A percentile compares a stretch with the other conserved stretches of the same genome.
Conservation (phyloP, 805 yeast genomes). For the Metschnikowia cubensis region DNA sequence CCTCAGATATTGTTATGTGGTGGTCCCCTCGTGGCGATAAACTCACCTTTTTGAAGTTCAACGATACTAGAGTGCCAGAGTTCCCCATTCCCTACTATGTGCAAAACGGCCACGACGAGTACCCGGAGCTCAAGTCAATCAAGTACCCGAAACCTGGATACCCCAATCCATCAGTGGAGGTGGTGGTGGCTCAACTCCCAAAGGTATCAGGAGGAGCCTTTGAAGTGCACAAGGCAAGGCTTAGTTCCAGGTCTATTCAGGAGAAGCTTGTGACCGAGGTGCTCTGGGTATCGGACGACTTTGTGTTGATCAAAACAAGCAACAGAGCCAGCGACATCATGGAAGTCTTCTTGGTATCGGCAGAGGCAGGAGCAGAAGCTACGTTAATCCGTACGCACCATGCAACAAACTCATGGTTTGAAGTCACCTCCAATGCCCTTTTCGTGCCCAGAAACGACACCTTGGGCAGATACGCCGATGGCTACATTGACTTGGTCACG, state of each 20-base stretch:
- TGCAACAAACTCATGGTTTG: slow-evolving; percentile 58
- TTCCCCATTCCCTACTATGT: slow-evolving; percentile 74
- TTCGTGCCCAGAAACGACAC: slow-evolving; percentile 35
- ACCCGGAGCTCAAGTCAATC: slow-evolving; percentile 53
- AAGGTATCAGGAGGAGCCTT: slow-evolving; percentile 11
- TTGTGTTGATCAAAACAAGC: slow-evolving; percentile 54
- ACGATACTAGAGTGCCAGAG: slow-evolving; percentile 71
- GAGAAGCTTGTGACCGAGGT: slow-evolving; percentile 52
- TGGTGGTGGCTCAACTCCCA: slow-evolving; percentile 15
- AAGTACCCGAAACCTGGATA: slow-evolving; percentile 81
- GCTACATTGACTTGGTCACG: slow-evolving; percentile 76
- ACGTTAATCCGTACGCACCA: slow-evolving; percentile 41
- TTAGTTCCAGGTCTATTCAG: slow-evolving; percentile 9
- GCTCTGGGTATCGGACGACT: slow-evolving; percentile 50
- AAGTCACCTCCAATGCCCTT: slow-evolving; percentile 36
- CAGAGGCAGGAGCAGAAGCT: slow-evolving; percentile 23
- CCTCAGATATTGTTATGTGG: slow-evolving; percentile 70
- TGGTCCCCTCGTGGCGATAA: slow-evolving; percentile 78
- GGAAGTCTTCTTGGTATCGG: slow-evolving; percentile 46
- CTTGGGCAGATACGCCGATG: slow-evolving; percentile 41
- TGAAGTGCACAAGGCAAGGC: slow-evolving; percentile 8
- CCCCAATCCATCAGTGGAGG: slow-evolving; percentile 62
- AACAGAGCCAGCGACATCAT: slow-evolving; percentile 58
- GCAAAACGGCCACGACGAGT: slow-evolving; percentile 40
- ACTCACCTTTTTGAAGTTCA: slow-evolving; percentile 60